Evolutionary conservation across 1,284 basidiomycete species (phyloP).

Genomic region (Cutaneotrichosporon mucoides): DNA sequence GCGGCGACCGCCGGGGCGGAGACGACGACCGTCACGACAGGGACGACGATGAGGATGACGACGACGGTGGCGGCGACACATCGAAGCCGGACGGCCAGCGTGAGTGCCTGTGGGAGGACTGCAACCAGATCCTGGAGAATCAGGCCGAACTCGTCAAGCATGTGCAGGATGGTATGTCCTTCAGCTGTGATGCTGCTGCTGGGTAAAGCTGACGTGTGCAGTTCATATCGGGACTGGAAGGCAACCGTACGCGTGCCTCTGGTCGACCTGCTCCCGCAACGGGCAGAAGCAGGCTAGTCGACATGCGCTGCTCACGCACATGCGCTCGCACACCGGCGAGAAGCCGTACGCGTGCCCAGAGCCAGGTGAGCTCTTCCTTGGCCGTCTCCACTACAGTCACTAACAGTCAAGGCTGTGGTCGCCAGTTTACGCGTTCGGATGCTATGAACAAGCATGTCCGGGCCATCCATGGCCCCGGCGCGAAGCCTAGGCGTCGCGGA

Average conservation of each 20-base stretch:
- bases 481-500: conserved; percentile 2
- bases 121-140: conserved; percentile 17
- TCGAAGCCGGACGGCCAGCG: background rate
- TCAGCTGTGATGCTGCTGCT: too few relatives aligned
- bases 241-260: conserved; percentile 33
- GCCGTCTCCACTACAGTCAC: background rate
- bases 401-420: conserved; percentile 68
- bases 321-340: conserved; percentile 94
- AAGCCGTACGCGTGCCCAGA: conserved; percentile 89
- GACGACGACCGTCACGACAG: conserved; percentile 4
- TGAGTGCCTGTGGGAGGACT: conserved; percentile 33
- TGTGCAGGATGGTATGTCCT: conserved; percentile 28
- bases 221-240: conserved; percentile 30
- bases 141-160: conserved; percentile 31
- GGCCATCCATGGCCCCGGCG: conserved; percentile 23
- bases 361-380: conserved; percentile 26
- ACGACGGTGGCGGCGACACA: background rate
- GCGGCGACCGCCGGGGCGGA: conserved; percentile 1
- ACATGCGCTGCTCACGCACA: conserved; percentile 56
- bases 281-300: conserved; percentile 37
- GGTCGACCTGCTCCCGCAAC: conserved; percentile 31
- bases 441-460: conserved; percentile 63
- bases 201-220: conserved; percentile 6
- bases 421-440: conserved; percentile 93
- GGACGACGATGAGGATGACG: conserved; percentile 6